Base-by-base conservation (phyloP, 805 yeast species). In the Cyberlindnera samutprakarnensis region DNA sequence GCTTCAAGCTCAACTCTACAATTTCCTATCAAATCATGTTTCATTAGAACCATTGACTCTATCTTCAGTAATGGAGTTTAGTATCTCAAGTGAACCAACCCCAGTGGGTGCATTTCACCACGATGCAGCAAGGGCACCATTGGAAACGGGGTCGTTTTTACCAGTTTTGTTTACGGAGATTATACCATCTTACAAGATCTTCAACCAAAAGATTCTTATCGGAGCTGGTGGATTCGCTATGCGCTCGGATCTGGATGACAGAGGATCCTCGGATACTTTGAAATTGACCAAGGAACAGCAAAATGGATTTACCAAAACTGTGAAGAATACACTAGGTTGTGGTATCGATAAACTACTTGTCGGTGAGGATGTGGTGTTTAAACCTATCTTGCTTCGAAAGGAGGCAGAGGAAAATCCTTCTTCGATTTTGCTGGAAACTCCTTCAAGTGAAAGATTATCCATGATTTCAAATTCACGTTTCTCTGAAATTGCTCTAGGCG, bases 1-100 rank as follows among this genome's bases (percentile, higher is more conserved):
- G 6, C 33, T 72, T 18, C 62, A 61, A 23, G 49, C 53, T 24
- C 59, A 63, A 37, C 54, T 77, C 12, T 56, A 66, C 31, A 59
- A 62, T 25, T 53, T 77, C 14, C 51, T 80, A 28, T 64, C 68
- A 14, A 58, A 52, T 30, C 73, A 70, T 46, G 55, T 54, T 23
- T 44, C 51, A 4, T 43, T 46, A 27, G 56, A 57, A 14, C 68
- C 75, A 0, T 57, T 74, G 21, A 64, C 68, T 25, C 64, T 73
- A 26, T 70, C 68, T 4, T 59, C 63, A 9, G 59, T 81, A 4
- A 78, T 83, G 88, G 64, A 65, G 27, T 52, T 70, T 38, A 85
- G 95, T 11, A 57, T 82, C 32, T 46, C 51, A 0, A 59, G 68
- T 25, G 95, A 90, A 46, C 81, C 88, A 1, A 72, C 79, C 2